Conservation (phyloP, 169 alveolate genomes). For the Plasmodium berghei region DNA sequence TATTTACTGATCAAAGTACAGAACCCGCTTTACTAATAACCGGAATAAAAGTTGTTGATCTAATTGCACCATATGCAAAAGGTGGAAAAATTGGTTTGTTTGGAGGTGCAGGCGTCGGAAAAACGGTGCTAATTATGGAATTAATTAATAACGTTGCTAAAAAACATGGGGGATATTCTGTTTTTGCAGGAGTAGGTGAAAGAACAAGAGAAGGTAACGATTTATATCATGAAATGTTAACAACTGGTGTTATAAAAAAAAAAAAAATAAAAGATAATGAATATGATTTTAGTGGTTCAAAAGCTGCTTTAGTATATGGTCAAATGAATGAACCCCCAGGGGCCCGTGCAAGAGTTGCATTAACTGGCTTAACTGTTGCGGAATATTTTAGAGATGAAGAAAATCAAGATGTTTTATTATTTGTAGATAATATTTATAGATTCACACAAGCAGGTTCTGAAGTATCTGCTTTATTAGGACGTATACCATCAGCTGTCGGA, state of each 20-base stretch:
- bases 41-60: constrained; percentile 96
- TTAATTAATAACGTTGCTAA: constrained; percentile 97
- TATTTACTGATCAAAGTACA: constrained; percentile 93
- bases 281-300: constrained; percentile 92
- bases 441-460: constrained; percentile 98
- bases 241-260: constrained; percentile 89
- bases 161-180: constrained; percentile 98
- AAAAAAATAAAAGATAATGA: constrained; percentile 81
- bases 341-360: constrained; percentile 98
- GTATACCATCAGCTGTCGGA: constrained; percentile 98
- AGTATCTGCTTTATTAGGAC: constrained; percentile 97
- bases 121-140: constrained; percentile 98
- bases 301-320: constrained; percentile 98
- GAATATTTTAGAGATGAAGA: constrained; percentile 99
- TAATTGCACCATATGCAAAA: constrained; percentile 97
- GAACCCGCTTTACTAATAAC: constrained; percentile 94
- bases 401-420: constrained; percentile 96
- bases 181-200: constrained; percentile 99
- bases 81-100: constrained; percentile 99
- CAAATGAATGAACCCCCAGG: constrained; percentile 99
- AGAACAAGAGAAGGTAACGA: constrained; percentile 99
- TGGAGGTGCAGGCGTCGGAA: constrained; percentile 99
- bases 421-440: constrained; percentile 97
- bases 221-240: constrained; percentile 97
- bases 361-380: constrained; percentile 98